Conservation (phyloP, 345 rosid genomes). For the Arabidopsis suecica region DNA sequence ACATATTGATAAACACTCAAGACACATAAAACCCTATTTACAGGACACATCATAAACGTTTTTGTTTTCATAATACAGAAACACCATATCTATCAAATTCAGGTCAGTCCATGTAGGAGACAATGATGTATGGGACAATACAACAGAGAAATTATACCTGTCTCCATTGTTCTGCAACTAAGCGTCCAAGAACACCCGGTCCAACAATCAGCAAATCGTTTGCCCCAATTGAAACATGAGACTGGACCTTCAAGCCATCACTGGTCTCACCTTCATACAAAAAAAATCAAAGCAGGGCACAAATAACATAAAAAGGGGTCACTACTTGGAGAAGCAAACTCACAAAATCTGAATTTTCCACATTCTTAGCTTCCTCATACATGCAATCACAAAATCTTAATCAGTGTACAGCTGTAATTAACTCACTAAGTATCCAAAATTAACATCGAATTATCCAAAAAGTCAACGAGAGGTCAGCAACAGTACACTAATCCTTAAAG, state of each 20-base stretch:
- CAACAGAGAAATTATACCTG: conserved; percentile 51
- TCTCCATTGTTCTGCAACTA: conserved; percentile 88
- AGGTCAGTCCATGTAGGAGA: neutral
- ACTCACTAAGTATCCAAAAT: conserved; percentile 11
- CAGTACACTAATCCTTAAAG: conserved; percentile 18
- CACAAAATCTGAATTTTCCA: conserved; percentile 1
- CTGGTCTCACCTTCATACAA: conserved; percentile 52
- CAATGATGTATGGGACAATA: neutral
- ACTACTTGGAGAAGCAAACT: conserved; percentile 12
- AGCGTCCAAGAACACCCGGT: conserved; percentile 96
- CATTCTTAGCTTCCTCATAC: neutral
- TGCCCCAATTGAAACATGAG: conserved; percentile 60
- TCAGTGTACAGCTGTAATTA: neutral
- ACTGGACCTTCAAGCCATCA: conserved; percentile 55
- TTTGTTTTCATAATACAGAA: neutral
- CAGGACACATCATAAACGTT: neutral
- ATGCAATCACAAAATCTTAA: neutral
- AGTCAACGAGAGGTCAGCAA: conserved; percentile 9
- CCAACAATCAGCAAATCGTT: conserved; percentile 87
- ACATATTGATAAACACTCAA: neutral
- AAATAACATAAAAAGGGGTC: conserved; percentile 1
- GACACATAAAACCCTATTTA: neutral
- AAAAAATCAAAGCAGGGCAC: neutral
- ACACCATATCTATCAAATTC: neutral
- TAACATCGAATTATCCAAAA: conserved; percentile 11